Percentiles rank a stretch among this genome's conserved stretches.
phyloP scores from a whole-genome alignment of 352 stramenopile genomes.

The Phytophthora crassamura region DNA sequence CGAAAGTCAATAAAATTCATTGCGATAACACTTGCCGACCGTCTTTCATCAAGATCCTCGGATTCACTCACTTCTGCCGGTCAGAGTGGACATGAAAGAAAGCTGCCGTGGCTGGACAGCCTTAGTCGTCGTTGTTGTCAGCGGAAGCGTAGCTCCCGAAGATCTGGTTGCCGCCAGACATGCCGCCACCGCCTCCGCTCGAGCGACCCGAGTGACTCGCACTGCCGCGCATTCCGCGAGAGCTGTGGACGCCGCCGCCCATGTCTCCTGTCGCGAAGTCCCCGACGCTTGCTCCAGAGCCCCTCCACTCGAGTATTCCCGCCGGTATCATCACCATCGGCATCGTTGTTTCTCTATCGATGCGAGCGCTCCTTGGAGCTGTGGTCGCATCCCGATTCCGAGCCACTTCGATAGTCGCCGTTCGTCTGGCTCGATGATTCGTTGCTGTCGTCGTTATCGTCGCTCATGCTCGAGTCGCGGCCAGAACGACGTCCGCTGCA shows the following conservation, averaged over 20 bases:
- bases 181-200: too few species aligned
- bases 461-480: too few species aligned
- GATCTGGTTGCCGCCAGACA: conserved; percentile 9
- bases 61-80: too few species aligned
- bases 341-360: not conserved
- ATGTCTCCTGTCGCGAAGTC: conserved; percentile 9
- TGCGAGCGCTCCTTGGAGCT: conserved; percentile 10
- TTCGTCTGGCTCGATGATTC: not conserved
- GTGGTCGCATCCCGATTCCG: conserved; percentile 6
- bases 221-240: conserved; percentile 13
- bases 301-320: conserved; percentile 23
- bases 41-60: too few species aligned
- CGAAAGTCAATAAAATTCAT: too few species aligned
- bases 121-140: conserved; percentile 27
- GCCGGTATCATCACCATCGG: conserved; percentile 14
- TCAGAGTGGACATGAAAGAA: too few species aligned
- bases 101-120: too few species aligned
- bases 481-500: too few species aligned
- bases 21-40: too few species aligned
- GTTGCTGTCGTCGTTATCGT: conserved; percentile 1
- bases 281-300: not conserved
- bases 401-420: conserved; percentile 10
- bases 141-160: conserved; percentile 14
- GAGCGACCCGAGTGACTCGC: too few species aligned
- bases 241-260: conserved; percentile 5